phyloP scores from a whole-genome alignment of 345 rosid genomes.

The Brassica rapa region DNA sequence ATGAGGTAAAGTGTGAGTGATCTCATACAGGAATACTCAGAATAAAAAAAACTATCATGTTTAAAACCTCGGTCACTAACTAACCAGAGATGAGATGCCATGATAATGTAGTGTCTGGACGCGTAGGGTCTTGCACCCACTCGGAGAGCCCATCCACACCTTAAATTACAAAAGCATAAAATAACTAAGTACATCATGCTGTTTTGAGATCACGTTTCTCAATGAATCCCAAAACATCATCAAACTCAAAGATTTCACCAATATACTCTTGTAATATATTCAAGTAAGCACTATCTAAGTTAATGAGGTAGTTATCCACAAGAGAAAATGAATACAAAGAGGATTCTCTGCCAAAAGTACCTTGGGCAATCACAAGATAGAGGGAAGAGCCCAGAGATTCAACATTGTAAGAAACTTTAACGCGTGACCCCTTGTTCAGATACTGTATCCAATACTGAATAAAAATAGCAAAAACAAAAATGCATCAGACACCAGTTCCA shows the following conservation, averaged over 20 bases:
- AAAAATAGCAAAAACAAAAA: neutral
- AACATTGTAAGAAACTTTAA: conserved; percentile 68
- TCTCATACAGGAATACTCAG: conserved; percentile 10
- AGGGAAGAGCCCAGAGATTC: conserved; percentile 59
- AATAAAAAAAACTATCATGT: conserved; percentile 7
- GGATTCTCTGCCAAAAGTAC: conserved; percentile 34
- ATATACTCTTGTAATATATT: neutral
- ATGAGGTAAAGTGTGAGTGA: conserved; percentile 10
- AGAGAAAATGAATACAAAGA: neutral
- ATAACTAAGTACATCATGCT: conserved; percentile 4
- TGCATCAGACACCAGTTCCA: neutral
- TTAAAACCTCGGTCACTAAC: conserved; percentile 25
- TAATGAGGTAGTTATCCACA: neutral
- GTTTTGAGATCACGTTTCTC: neutral
- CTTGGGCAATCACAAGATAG: conserved; percentile 82
- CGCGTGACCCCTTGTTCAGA: conserved; percentile 75
- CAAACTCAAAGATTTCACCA: neutral
- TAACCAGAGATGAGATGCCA: conserved; percentile 81
- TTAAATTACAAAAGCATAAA: conserved; percentile 45
- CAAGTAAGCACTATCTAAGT: neutral
- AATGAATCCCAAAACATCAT: conserved; percentile 4
- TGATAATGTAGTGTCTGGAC: conserved; percentile 77
- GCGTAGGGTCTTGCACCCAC: conserved; percentile 85
- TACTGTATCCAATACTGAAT: conserved; percentile 74
- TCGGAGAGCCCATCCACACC: conserved; percentile 79